These are phyloP conservation scores for Lachancea sp. DNA, from an alignment of 805 yeast species.

Conservation along the genomic window DNA sequence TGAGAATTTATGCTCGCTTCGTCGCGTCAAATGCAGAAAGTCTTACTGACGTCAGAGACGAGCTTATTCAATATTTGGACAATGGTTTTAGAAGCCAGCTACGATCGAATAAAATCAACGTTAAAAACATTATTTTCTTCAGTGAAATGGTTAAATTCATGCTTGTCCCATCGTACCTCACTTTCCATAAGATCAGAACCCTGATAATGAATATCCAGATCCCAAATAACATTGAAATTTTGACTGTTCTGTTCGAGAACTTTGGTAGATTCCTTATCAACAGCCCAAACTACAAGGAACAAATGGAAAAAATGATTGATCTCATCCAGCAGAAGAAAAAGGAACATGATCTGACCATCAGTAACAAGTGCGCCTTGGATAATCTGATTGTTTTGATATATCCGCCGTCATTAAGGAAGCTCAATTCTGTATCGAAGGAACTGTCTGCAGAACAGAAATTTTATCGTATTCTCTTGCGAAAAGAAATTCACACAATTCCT, in stretches of 20 bases:
- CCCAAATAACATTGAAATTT: slow-evolving; percentile 58
- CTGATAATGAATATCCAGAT: slow-evolving; percentile 47
- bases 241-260: slow-evolving; percentile 64
- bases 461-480: slow-evolving; percentile 44
- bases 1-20: slow-evolving; percentile 56
- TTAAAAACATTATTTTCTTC: slow-evolving; percentile 55
- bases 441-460: slow-evolving; percentile 43
- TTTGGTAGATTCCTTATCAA: slow-evolving; percentile 61
- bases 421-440: slow-evolving; percentile 24
- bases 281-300: slow-evolving; percentile 47
- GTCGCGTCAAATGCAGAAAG: slow-evolving; percentile 50
- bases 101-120: slow-evolving; percentile 45
- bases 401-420: slow-evolving; percentile 44
- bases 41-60: slow-evolving; percentile 46
- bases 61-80: slow-evolving; percentile 51
- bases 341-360: slow-evolving; percentile 43
- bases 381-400: slow-evolving; percentile 48
- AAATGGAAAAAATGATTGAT: slow-evolving; percentile 59
- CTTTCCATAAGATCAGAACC: slow-evolving; percentile 65
- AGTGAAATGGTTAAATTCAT: slow-evolving; percentile 73
- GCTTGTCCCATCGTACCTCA: slow-evolving; percentile 60
- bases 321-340: slow-evolving; percentile 46
- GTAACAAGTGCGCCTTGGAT: slow-evolving; percentile 53
- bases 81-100: slow-evolving; percentile 55
- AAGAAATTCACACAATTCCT: slow-evolving; percentile 41